Percentiles rank a stretch among this genome's conserved stretches.
Evolutionary conservation across 768 basidiomycete genomes (phyloP).

Genomic region (Mycena sanguinolenta): DNA sequence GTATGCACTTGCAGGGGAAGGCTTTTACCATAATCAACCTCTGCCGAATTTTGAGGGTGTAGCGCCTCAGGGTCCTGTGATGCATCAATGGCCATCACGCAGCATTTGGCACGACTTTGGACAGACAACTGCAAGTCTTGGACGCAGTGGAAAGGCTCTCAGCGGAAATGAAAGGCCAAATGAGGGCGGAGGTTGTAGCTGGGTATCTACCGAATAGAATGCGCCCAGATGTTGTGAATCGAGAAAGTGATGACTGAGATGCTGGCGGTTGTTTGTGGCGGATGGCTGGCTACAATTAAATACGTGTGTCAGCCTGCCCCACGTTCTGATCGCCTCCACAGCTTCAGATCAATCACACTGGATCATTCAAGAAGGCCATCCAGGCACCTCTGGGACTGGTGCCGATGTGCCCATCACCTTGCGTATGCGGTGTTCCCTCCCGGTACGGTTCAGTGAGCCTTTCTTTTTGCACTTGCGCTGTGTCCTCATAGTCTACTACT

Average conservation of each 20-base stretch:
- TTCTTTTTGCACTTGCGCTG: too few species aligned
- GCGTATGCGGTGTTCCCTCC: too few species aligned
- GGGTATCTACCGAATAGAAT: neutral
- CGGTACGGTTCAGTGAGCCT: too few species aligned
- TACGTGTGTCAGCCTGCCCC: too few species aligned
- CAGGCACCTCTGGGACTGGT: too few species aligned
- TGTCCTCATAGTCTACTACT: too few species aligned
- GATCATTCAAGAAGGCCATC: too few species aligned
- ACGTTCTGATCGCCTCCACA: too few species aligned
- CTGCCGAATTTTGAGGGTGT: neutral
- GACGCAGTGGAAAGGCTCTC: neutral
- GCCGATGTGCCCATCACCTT: too few species aligned
- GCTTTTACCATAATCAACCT: neutral
- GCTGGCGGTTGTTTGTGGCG: neutral
- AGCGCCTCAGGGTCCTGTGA: neutral
- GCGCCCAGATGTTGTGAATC: neutral
- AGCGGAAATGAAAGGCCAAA: conserved; percentile 4
- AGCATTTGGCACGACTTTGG: neutral
- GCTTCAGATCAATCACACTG: too few species aligned
- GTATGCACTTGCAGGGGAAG: neutral
- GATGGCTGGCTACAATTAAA: too few species aligned
- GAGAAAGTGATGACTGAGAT: neutral
- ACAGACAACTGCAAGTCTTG: neutral
- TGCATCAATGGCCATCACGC: neutral
- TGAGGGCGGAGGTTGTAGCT: conserved; percentile 2